Evolutionary conservation across 2,329 filamentous ascomycete species (phyloP), one percentile per base, ranked within the genome.

Genomic region (Botrytis cinerea): DNA sequence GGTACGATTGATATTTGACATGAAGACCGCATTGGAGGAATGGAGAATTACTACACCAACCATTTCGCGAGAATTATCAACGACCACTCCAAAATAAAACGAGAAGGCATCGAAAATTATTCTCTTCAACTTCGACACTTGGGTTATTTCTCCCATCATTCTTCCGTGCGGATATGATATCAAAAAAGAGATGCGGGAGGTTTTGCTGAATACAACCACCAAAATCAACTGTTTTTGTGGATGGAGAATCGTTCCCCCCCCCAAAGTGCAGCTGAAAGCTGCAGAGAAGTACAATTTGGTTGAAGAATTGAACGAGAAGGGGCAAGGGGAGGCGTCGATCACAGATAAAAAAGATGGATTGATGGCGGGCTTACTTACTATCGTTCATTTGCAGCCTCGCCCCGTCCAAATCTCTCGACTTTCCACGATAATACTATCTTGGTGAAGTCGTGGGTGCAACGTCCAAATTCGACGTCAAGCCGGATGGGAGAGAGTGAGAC

Each of bases 351-450:
- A 59, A 6, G 48, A 51, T 51, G 12, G 40, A 43, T 43, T 38
- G 51, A 68, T 48, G 38, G 45, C 9, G 64, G n/a, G 35, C 14
- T 67, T 71, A 73, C 78, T 78, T 75, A 79, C 78, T 78, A 76
- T 79, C 77, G 74, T 74, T 79, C 78, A 79, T 79, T 78, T 76
- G 77, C 76, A 76, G 61, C 68, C 73, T 73, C 70, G 71, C 66
- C 14, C 45, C 59, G 22, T 28, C 32, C 32, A 51, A 54, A 18
- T 28, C 12, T 57, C 18, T 45, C 35, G 40, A 60, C 48, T 48
- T 32, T 71, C 73, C 72, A 75, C 40, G 66, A 57, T 14, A 32
- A 43, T 68, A 16, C 8, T 57, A 18, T 57, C 35, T 28, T 32
- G 16, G 18, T 12, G 40, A 22, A 28, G 16, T 18, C 16, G 40